Conservation (phyloP, 2,329 filamentous ascomycete genomes). For the Fusarium illudens region DNA sequence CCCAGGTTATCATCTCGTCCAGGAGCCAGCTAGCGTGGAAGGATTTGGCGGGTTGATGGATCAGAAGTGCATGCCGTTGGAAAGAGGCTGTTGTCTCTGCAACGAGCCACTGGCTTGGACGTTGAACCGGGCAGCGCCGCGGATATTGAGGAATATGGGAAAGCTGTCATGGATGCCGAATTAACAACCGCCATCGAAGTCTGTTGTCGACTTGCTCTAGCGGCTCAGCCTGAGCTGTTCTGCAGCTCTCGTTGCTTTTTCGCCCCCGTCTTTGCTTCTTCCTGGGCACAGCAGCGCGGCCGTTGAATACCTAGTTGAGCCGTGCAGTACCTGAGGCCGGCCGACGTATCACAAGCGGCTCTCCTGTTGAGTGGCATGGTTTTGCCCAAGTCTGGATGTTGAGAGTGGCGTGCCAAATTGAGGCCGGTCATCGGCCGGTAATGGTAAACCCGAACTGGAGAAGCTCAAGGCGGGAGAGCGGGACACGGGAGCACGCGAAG, state of each 20-base stretch:
- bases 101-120: neutral
- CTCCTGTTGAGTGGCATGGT: constrained; percentile 16
- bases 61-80: neutral
- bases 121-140: neutral
- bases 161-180: neutral
- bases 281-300: neutral
- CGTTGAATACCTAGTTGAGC: constrained; percentile 2
- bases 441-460: neutral
- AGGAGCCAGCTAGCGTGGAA: neutral
- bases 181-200: neutral
- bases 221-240: constrained; percentile 4
- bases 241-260: constrained; percentile 10
- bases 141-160: neutral
- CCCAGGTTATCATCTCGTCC: neutral
- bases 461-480: neutral
- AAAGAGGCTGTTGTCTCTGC: neutral
- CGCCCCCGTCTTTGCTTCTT: neutral
- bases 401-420: constrained; percentile 19
- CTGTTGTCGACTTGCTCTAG: neutral
- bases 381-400: constrained; percentile 8
- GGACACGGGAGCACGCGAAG: constrained; percentile 3
- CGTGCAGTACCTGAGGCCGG: constrained; percentile 1
- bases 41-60: neutral
- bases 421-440: constrained; percentile 3
- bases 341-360: constrained; percentile 16